Percentiles rank a stretch among this genome's conserved stretches.
Conservation (phyloP, 2,329 filamentous ascomycete genomes). For the Coniella vitis region DNA sequence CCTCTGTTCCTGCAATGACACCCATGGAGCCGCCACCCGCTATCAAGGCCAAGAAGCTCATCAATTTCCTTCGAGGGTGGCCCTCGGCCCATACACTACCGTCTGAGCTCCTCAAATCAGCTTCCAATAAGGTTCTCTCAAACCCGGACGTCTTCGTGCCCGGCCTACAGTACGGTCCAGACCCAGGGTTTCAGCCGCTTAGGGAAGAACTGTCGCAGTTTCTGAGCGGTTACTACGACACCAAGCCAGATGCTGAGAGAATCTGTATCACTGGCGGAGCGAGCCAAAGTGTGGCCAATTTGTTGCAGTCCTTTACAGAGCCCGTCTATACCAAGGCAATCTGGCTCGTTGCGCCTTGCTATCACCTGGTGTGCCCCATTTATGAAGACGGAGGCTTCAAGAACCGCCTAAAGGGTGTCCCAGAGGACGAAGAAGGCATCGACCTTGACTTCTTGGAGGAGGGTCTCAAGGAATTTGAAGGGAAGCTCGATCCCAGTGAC, state of each 20-base stretch:
- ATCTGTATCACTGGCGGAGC: conserved; percentile 82
- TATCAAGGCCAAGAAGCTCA: conserved; percentile 31
- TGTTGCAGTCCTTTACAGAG: conserved; percentile 76
- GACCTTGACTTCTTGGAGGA: conserved; percentile 55
- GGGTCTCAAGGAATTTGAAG: conserved; percentile 34
- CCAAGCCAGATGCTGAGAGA: conserved; percentile 41
- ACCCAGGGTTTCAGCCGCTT: conserved; percentile 65
- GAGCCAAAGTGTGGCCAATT: conserved; percentile 70
- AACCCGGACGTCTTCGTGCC: conserved; percentile 51
- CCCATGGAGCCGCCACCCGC: conserved; percentile 7
- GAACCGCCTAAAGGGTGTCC: conserved; percentile 58
- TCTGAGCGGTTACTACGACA: conserved; percentile 57
- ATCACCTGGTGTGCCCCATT: conserved; percentile 78
- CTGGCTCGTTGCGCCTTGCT: conserved; percentile 77
- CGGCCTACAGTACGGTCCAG: conserved; percentile 59
- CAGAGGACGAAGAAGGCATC: conserved; percentile 72
- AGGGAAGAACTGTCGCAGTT: conserved; percentile 63
- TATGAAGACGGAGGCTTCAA: conserved; percentile 75
- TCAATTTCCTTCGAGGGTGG: conserved; percentile 65
- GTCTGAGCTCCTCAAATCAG: conserved; percentile 50
- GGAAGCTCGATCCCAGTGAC: conserved; percentile 12
- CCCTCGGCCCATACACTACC: conserved; percentile 59
- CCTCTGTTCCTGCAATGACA: conserved; percentile 8
- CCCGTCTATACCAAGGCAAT: conserved; percentile 65
- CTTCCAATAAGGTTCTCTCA: conserved; percentile 54